Evolutionary conservation across 2,329 filamentous ascomycete species (phyloP).

Genomic region (Mycosphaerella arachidis): DNA sequence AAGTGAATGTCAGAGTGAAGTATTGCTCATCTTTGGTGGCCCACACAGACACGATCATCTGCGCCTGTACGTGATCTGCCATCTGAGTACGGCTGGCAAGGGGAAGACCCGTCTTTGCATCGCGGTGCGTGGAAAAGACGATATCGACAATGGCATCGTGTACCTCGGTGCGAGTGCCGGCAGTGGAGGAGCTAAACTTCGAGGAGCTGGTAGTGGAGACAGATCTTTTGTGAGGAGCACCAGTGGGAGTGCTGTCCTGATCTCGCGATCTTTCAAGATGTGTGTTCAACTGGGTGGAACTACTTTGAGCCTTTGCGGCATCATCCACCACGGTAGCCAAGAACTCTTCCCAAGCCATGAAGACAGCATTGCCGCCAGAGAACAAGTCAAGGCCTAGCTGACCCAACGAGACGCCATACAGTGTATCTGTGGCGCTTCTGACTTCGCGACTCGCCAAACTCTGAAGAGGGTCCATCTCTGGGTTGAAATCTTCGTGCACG

Average conservation of each 20-base stretch:
- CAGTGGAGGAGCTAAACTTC: neutral
- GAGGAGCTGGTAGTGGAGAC: constrained; percentile 15
- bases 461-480: constrained; percentile 16
- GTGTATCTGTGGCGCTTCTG: constrained; percentile 51
- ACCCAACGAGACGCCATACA: constrained; percentile 62
- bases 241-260: constrained; percentile 21
- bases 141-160: constrained; percentile 66
- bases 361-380: constrained; percentile 57
- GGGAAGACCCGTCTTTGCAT: constrained; percentile 36
- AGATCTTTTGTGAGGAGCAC: constrained; percentile 16
- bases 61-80: constrained; percentile 52
- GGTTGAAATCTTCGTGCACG: constrained; percentile 2
- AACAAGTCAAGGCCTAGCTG: constrained; percentile 71
- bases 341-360: constrained; percentile 50
- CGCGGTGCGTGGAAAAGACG: constrained; percentile 53
- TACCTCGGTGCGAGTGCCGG: constrained; percentile 37
- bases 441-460: constrained; percentile 20
- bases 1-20: constrained; percentile 72
- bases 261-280: constrained; percentile 18
- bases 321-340: constrained; percentile 43
- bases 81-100: constrained; percentile 28
- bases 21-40: constrained; percentile 63
- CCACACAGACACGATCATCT: constrained; percentile 75
- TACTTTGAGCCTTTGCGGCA: constrained; percentile 27
- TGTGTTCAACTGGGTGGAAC: constrained; percentile 27